Conservation (phyloP, 306 rosid genomes). For the Psophocarpus tetragonolobus region DNA sequence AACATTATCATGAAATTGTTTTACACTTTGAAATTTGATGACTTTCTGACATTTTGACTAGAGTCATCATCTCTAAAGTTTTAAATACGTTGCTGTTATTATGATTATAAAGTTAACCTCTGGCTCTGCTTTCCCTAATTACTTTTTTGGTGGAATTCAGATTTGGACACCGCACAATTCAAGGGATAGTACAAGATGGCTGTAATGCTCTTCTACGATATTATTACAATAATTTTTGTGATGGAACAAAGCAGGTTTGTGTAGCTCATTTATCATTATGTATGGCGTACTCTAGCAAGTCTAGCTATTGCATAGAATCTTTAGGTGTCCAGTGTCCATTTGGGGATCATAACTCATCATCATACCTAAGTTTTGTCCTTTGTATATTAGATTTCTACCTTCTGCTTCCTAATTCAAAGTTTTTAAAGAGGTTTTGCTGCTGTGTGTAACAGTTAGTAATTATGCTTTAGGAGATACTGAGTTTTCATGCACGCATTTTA, state of each 20-base stretch:
- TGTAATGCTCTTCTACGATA: constrained; percentile 77
- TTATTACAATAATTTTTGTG: constrained; percentile 80
- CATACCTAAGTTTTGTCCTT: constrained; percentile 11
- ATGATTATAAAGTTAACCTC: constrained; percentile 8
- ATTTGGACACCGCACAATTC: constrained; percentile 82
- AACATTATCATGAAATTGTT: constrained; percentile 12
- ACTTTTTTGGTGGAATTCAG: constrained; percentile 52
- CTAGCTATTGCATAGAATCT: not conserved
- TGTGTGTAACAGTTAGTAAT: constrained; percentile 1
- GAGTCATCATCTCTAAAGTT: constrained; percentile 1
- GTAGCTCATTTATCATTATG: constrained; percentile 31
- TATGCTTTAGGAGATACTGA: constrained; percentile 19
- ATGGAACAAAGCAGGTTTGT: constrained; percentile 89
- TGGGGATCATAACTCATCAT: constrained; percentile 1
- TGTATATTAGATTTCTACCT: constrained; percentile 23
- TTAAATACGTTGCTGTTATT: constrained; percentile 25
- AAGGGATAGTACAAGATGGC: constrained; percentile 80
- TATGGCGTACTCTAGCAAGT: constrained; percentile 18
- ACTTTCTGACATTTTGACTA: constrained; percentile 18
- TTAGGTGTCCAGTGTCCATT: constrained; percentile 11
- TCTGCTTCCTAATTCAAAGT: constrained; percentile 15
- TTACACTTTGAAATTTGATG: constrained; percentile 17
- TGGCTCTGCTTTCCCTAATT: not conserved
- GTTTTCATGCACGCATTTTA: constrained; percentile 17
- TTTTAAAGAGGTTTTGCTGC: constrained; percentile 15